phyloP scores from a whole-genome alignment of 495 filamentous ascomycete genomes.

The Chaetomium tenue region DNA sequence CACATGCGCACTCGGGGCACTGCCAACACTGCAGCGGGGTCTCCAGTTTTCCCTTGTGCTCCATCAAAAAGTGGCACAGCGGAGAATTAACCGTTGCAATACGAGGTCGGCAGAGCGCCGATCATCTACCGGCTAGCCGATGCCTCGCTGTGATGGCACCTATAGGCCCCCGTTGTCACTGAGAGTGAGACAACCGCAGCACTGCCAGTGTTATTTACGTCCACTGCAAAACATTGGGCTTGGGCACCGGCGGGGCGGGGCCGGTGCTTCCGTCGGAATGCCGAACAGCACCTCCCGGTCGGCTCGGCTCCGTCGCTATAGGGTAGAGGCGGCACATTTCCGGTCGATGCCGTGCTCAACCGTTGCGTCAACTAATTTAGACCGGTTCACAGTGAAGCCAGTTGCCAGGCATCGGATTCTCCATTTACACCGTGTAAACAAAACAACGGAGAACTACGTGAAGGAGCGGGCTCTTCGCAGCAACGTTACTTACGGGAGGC shows the following conservation, averaged over 20 bases:
- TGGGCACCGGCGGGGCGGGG: not conserved
- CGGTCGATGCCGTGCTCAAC: not conserved
- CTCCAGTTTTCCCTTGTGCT: not conserved
- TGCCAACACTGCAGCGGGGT: not conserved
- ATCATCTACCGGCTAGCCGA: not conserved
- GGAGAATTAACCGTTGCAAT: conserved; percentile 1
- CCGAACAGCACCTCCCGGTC: not conserved
- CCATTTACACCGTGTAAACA: not conserved
- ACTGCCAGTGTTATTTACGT: not conserved
- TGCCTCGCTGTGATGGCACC: not conserved
- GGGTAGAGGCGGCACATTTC: not conserved
- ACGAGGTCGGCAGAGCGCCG: conserved; percentile 2
- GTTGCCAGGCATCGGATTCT: not conserved
- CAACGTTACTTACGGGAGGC: too few species aligned
- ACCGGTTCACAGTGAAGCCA: not conserved
- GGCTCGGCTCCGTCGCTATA: not conserved
- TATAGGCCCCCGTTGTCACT: not conserved
- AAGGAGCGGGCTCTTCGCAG: too few species aligned
- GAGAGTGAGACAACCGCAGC: not conserved
- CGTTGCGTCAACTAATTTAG: not conserved
- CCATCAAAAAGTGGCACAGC: conserved; percentile 7
- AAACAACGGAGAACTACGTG: too few species aligned
- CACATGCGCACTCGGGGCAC: not conserved
- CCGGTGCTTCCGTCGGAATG: not conserved
- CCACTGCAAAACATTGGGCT: not conserved